Base-by-base conservation (phyloP, 768 basidiomycete genomes). In the Pisolithus marmoratus region DNA sequence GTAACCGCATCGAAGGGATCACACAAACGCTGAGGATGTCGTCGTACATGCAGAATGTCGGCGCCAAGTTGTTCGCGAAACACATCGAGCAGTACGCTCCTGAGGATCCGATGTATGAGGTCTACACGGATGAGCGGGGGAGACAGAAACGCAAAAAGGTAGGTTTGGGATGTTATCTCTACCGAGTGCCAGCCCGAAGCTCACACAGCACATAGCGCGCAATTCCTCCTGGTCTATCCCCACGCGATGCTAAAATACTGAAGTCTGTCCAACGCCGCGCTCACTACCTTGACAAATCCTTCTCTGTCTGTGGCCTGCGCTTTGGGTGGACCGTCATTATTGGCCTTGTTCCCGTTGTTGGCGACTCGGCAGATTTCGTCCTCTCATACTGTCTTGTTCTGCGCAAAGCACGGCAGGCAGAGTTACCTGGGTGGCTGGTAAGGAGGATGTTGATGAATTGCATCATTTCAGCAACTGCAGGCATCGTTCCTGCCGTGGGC, bases 281-380 rank as follows among this genome's bases (percentile, higher is more conserved):
- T 1, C 89, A 88, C 59, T 81, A 85, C 63, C 84, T 96, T 50
- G 94, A 96, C 71, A 93, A 90, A 67, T 84, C 89, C 2, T 90
- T 96, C 74, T 74, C 64, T 40, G 27, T 95, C 2, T 87, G 84
- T 54, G 91, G 94, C 9, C 63, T 94, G 49, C 81, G 82, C 12
- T 92, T 95, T 54, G 94, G 94, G 0, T 94, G 86, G 85, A 81
- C 90, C 1, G 87, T 91, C 69, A 65, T 90, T 60, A 86, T 93
- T 63, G 85, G 85, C 0, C 74, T 89, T 17, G 64, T 92, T 42
- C 90, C 90, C 8, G 69, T 83, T 34, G 76, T 79, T 0, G 90
- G 90, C 15, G 85, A 89, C 59, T 71, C 81, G 27, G 74, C 81
- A 1, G 81, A 85, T 58, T 76, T 77, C 5, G 41, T 67, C 2